These are phyloP conservation scores for Paxillus involutus DNA, from an alignment of 768 basidiomycete genomes.

Conservation along the genomic window DNA sequence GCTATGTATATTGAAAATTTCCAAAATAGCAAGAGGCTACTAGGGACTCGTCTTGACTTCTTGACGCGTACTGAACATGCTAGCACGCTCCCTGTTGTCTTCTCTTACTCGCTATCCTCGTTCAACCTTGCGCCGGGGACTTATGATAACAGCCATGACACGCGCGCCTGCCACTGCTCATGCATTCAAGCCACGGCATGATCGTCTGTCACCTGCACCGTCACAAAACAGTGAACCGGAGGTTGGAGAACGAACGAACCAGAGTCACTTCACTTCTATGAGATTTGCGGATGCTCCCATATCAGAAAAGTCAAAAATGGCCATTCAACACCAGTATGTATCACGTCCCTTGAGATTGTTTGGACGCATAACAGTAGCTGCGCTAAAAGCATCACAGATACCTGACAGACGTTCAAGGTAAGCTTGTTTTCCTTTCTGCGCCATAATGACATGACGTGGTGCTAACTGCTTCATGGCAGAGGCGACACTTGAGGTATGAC, in stretches of 20 bases:
- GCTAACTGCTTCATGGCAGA: slow-evolving; percentile 20
- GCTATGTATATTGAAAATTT: neutral
- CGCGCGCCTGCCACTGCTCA: slow-evolving; percentile 8
- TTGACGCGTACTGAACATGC: neutral
- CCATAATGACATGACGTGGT: neutral
- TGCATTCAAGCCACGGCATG: slow-evolving; percentile 8
- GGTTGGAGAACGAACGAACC: slow-evolving; percentile 17
- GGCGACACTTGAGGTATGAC: slow-evolving; percentile 40
- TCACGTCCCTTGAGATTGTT: neutral
- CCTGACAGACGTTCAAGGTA: slow-evolving; percentile 50
- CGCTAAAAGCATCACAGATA: slow-evolving; percentile 31
- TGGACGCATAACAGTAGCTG: slow-evolving; percentile 8
- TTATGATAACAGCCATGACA: slow-evolving; percentile 11
- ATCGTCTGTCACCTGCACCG: neutral
- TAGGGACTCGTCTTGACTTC: no score
- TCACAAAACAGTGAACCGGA: slow-evolving; percentile 3
- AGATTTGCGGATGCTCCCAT: slow-evolving; percentile 34
- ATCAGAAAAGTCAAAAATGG: slow-evolving; percentile 40
- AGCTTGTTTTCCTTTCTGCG: slow-evolving; percentile 4
- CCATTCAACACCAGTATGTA: slow-evolving; percentile 44
- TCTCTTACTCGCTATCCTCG: slow-evolving; percentile 22
- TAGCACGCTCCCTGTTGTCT: slow-evolving; percentile 22
- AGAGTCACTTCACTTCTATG: slow-evolving; percentile 27
- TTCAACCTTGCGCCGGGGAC: slow-evolving; percentile 11
- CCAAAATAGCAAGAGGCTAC: no score